These are phyloP conservation scores for Mycena sp. DNA, from an alignment of 1,284 basidiomycete genomes.

Conservation along the genomic window DNA sequence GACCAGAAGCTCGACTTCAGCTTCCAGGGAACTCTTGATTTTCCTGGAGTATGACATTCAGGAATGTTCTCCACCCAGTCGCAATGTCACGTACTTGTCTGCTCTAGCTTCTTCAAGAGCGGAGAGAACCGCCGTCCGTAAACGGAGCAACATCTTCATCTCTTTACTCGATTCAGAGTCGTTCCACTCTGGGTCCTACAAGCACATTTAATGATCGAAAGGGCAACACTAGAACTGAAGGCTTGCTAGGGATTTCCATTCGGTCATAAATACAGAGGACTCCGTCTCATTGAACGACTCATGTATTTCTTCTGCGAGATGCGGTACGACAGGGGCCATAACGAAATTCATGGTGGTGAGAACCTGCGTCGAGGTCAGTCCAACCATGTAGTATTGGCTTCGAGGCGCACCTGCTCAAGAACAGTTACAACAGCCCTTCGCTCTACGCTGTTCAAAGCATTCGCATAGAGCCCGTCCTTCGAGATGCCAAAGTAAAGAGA, in stretches of 20 bases:
- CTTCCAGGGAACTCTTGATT: conserved; percentile 79
- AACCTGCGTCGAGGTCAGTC: conserved; percentile 54
- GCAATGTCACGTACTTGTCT: conserved; percentile 61
- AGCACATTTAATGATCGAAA: neutral
- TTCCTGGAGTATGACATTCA: too few species aligned
- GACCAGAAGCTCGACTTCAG: conserved; percentile 66
- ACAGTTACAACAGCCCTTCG: conserved; percentile 78
- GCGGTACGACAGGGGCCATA: conserved; percentile 90
- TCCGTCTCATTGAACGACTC: conserved; percentile 50
- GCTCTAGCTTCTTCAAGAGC: conserved; percentile 77
- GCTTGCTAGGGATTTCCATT: conserved; percentile 70
- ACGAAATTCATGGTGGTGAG: conserved; percentile 76
- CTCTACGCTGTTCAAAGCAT: conserved; percentile 58
- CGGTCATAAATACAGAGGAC: conserved; percentile 68
- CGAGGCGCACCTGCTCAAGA: conserved; percentile 69
- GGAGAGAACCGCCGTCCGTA: conserved; percentile 65
- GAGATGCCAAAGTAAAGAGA: conserved; percentile 92
- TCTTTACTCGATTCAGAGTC: conserved; percentile 61
- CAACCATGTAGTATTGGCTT: neutral
- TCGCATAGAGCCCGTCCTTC: conserved; percentile 92
- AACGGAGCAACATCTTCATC: conserved; percentile 65
- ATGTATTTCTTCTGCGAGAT: conserved; percentile 92
- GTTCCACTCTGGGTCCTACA: conserved; percentile 62
- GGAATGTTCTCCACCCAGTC: too few species aligned
- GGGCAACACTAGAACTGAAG: neutral